Conservation (phyloP, 768 basidiomycete species). For the Lactifluus subvellereus region DNA sequence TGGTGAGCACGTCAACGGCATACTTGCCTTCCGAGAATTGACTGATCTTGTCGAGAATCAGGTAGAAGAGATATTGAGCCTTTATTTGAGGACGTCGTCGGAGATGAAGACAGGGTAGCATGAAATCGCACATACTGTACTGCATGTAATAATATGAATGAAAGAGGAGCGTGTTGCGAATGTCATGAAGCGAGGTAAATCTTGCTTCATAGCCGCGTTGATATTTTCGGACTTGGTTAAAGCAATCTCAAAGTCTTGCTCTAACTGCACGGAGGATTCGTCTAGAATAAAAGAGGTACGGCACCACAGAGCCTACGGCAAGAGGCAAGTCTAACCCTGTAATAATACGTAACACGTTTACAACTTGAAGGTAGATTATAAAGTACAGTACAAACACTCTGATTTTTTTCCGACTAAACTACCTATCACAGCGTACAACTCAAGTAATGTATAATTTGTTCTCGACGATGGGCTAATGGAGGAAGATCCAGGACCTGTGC, state of each 20-base stretch:
- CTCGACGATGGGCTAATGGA: too few species aligned
- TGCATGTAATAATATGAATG: slow-evolving; percentile 99
- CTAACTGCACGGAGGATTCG: slow-evolving; percentile 49
- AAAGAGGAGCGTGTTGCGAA: slow-evolving; percentile 91
- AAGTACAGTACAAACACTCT: too few species aligned
- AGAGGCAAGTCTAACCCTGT: too few species aligned
- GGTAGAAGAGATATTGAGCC: slow-evolving; percentile 85
- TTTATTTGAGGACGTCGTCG: slow-evolving; percentile 29
- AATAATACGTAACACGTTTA: too few species aligned
- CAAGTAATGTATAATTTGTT: too few species aligned
- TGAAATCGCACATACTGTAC: slow-evolving; percentile 50
- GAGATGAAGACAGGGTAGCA: neutral
- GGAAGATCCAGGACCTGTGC: too few species aligned
- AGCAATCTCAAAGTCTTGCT: slow-evolving; percentile 93
- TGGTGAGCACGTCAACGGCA: slow-evolving; percentile 54
- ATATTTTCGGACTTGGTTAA: slow-evolving; percentile 92
- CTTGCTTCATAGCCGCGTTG: slow-evolving; percentile 84
- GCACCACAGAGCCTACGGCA: too few species aligned
- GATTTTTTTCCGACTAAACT: too few species aligned
- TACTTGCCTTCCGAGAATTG: slow-evolving; percentile 77
- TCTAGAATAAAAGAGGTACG: too few species aligned
- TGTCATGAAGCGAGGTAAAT: slow-evolving; percentile 88
- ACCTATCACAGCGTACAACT: too few species aligned
- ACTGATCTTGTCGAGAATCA: slow-evolving; percentile 91
- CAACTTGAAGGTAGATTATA: too few species aligned